Evolutionary conservation across 768 basidiomycete genomes (phyloP).

Genomic region (Imleria badia): DNA sequence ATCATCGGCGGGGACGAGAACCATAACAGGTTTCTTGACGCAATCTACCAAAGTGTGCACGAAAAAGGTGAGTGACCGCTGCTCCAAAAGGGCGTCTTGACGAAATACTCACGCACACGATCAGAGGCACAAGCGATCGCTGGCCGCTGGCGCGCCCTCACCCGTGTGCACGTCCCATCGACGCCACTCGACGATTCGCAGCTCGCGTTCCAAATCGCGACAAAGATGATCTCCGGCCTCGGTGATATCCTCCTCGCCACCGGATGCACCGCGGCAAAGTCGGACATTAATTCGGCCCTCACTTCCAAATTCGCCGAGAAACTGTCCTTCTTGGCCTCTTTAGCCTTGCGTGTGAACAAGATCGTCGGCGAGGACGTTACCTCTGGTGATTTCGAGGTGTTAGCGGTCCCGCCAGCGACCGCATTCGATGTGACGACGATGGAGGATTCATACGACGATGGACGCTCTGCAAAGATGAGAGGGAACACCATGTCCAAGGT

Average conservation of each 20-base stretch:
- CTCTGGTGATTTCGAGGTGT: constrained; percentile 33
- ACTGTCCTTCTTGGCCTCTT: constrained; percentile 41
- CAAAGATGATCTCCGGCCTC: constrained; percentile 26
- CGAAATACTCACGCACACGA: not conserved
- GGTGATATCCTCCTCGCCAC: constrained; percentile 30
- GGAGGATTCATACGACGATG: constrained; percentile 36
- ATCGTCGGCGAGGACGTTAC: constrained; percentile 32
- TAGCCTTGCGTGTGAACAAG: constrained; percentile 49
- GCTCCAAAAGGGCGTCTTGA: not conserved
- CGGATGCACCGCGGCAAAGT: constrained; percentile 23
- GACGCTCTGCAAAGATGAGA: constrained; percentile 7
- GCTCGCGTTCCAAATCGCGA: constrained; percentile 22
- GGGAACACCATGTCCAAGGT: constrained; percentile 18
- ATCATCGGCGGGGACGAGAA: constrained; percentile 29
- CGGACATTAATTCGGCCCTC: constrained; percentile 39
- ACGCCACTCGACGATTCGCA: constrained; percentile 22
- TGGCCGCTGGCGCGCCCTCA: constrained; percentile 45
- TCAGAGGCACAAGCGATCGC: constrained; percentile 45
- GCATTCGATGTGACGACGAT: constrained; percentile 26
- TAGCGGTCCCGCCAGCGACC: constrained; percentile 24
- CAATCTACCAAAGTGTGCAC: constrained; percentile 35
- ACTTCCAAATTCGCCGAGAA: constrained; percentile 43
- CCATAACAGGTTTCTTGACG: constrained; percentile 22
- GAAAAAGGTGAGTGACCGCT: constrained; percentile 32
- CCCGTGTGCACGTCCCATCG: constrained; percentile 32